Percentiles rank a stretch among this genome's conserved stretches.
Evolutionary conservation across 2,329 filamentous ascomycete genomes (phyloP).

Genomic region (Microdochium paspali): DNA sequence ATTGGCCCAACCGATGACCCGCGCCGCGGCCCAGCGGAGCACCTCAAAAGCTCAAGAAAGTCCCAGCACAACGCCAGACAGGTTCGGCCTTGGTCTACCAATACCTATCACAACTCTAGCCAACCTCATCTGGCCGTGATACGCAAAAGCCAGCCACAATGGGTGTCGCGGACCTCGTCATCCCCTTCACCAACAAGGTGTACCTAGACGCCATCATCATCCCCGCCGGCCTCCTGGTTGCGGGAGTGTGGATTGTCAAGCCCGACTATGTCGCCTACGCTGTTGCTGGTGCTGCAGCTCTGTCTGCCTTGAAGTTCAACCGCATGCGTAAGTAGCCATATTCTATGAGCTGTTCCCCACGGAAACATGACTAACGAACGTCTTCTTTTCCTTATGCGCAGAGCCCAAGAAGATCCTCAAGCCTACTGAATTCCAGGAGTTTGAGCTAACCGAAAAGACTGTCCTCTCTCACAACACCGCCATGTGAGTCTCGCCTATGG

Average conservation of each 20-base stretch:
- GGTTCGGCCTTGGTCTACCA: too few species aligned
- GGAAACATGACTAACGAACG: too few species aligned
- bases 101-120: not conserved
- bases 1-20: too few species aligned
- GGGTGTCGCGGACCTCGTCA: not conserved
- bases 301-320: constrained; percentile 65
- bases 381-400: constrained; percentile 25
- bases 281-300: constrained; percentile 50
- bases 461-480: constrained; percentile 96
- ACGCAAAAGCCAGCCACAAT: constrained; percentile 1
- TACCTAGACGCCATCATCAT: constrained; percentile 77
- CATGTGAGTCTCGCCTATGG: constrained; percentile 51
- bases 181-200: not conserved
- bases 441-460: constrained; percentile 89
- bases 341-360: too few species aligned
- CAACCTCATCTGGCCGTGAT: not conserved
- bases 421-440: constrained; percentile 81
- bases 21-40: too few species aligned
- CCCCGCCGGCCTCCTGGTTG: constrained; percentile 67
- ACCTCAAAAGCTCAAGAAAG: too few species aligned
- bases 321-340: constrained; percentile 48
- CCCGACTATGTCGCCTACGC: constrained; percentile 67
- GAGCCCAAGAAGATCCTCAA: constrained; percentile 77
- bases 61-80: too few species aligned
- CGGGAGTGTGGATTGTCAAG: constrained; percentile 72